A percentile compares a stretch with the other conserved stretches of the same genome.
phyloP scores from a whole-genome alignment of 192 early-diverging fungal genomes.

The Entophlyctis luteolus region DNA sequence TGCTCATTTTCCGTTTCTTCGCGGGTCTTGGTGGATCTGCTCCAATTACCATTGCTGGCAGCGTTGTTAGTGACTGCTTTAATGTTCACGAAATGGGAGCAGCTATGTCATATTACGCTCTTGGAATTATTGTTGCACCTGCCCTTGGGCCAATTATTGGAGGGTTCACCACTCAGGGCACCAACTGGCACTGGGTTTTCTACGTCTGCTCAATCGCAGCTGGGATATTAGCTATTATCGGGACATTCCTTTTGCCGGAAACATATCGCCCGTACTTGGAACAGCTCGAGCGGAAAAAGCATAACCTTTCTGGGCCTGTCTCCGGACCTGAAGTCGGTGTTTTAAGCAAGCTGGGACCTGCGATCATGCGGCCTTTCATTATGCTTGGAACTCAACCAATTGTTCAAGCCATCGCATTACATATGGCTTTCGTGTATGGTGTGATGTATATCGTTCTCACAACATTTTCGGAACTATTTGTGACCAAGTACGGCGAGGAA shows the following conservation, averaged over 20 bases:
- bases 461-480: slow-evolving; percentile 10
- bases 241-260: slow-evolving; percentile 55
- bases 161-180: slow-evolving; percentile 45
- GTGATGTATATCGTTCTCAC: slow-evolving; percentile 22
- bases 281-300: not conserved
- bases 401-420: not conserved
- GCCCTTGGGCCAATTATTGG: slow-evolving; percentile 53
- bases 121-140: slow-evolving; percentile 50
- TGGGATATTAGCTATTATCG: slow-evolving; percentile 46
- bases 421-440: slow-evolving; percentile 22
- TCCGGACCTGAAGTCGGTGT: not conserved
- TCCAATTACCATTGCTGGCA: slow-evolving; percentile 27
- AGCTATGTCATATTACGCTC: slow-evolving; percentile 50
- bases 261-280: slow-evolving; percentile 31
- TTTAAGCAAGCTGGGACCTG: not conserved
- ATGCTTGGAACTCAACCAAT: slow-evolving; percentile 17
- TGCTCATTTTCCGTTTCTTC: slow-evolving; percentile 45
- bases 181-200: slow-evolving; percentile 57
- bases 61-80: slow-evolving; percentile 52
- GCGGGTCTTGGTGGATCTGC: slow-evolving; percentile 48
- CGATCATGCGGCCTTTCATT: slow-evolving; percentile 9
- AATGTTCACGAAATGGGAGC: slow-evolving; percentile 48
- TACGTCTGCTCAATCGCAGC: slow-evolving; percentile 55
- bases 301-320: too few species aligned
- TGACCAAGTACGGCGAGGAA: not conserved